Conservation (phyloP, 2,329 filamentous ascomycete genomes). For the Aspergillus chevalieri region DNA sequence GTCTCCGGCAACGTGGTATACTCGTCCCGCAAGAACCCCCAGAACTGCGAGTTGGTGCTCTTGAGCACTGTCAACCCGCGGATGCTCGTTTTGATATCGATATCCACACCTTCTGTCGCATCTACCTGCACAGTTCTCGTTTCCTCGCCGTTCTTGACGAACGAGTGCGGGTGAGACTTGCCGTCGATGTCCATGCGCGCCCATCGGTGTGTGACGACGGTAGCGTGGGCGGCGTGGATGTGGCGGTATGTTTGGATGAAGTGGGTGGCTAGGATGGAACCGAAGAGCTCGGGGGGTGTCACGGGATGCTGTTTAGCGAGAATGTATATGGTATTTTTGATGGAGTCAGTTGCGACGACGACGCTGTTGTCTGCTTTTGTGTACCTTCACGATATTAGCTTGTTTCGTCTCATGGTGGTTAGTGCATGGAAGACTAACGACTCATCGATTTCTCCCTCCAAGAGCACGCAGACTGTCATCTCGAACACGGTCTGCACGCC, state of each 20-base stretch:
- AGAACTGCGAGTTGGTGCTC: constrained; percentile 93
- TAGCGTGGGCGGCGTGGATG: constrained; percentile 77
- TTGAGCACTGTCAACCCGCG: constrained; percentile 83
- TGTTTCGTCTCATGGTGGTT: neutral
- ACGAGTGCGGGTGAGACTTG: constrained; percentile 89
- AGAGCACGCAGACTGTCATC: constrained; percentile 87
- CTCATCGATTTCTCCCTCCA: constrained; percentile 85
- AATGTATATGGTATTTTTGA: constrained; percentile 97
- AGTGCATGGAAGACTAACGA: constrained; percentile 50
- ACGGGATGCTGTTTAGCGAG: constrained; percentile 90
- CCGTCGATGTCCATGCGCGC: constrained; percentile 81
- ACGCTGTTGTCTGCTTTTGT: constrained; percentile 90
- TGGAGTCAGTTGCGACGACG: constrained; percentile 92
- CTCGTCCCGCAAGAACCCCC: constrained; percentile 87
- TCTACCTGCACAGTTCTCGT: constrained; percentile 74
- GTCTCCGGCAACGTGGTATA: constrained; percentile 86
- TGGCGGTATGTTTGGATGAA: constrained; percentile 84
- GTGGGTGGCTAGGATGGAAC: constrained; percentile 75
- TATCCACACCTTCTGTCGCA: constrained; percentile 60
- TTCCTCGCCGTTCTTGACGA: constrained; percentile 83
- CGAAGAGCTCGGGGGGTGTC: constrained; percentile 87
- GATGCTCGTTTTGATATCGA: constrained; percentile 72
- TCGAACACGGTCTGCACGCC: constrained; percentile 81
- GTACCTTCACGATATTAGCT: constrained; percentile 55
- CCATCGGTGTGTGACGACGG: constrained; percentile 82